Evolutionary conservation across 1,139 yeast genomes (phyloP).

Genomic region (Pichia norvegensis): DNA sequence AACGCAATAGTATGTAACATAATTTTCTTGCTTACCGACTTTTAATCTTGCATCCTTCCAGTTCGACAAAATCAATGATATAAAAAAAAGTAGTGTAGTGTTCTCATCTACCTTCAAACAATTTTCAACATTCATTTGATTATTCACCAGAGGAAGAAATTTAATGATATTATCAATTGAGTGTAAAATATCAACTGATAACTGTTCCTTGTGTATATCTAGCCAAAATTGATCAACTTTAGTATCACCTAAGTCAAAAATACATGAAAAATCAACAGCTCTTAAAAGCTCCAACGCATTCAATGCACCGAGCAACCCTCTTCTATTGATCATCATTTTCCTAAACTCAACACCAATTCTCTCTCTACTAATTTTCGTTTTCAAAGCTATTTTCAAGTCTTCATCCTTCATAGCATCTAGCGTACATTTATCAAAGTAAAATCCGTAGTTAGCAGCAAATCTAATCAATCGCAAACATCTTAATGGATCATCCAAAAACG

Average conservation of each 20-base stretch:
- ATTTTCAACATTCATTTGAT: not conserved
- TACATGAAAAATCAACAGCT: slow-evolving; percentile 45
- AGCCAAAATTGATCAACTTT: slow-evolving; percentile 17
- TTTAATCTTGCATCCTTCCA: slow-evolving; percentile 36
- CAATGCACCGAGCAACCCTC: slow-evolving; percentile 38
- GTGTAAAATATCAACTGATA: slow-evolving; percentile 6
- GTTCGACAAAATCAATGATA: slow-evolving; percentile 41
- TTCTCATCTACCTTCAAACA: slow-evolving; percentile 17
- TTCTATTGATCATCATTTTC: slow-evolving; percentile 55
- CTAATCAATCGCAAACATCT: slow-evolving; percentile 78
- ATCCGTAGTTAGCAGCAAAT: slow-evolving; percentile 75
- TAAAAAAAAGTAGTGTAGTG: slow-evolving; percentile 37
- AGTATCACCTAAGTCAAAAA: slow-evolving; percentile 42
- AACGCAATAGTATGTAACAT: slow-evolving; percentile 30
- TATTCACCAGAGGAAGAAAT: not conserved
- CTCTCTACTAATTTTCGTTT: slow-evolving; percentile 77
- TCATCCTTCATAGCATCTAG: slow-evolving; percentile 56
- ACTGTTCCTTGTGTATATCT: slow-evolving; percentile 1
- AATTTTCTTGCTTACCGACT: slow-evolving; percentile 26
- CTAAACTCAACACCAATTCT: slow-evolving; percentile 81
- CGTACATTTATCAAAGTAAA: slow-evolving; percentile 53
- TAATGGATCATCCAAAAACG: slow-evolving; percentile 89
- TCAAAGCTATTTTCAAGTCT: slow-evolving; percentile 51
- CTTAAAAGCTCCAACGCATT: slow-evolving; percentile 58
- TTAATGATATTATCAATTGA: slow-evolving; percentile 5